Base-by-base conservation (phyloP, 768 basidiomycete genomes). In the Calocybe gangraenosa region DNA sequence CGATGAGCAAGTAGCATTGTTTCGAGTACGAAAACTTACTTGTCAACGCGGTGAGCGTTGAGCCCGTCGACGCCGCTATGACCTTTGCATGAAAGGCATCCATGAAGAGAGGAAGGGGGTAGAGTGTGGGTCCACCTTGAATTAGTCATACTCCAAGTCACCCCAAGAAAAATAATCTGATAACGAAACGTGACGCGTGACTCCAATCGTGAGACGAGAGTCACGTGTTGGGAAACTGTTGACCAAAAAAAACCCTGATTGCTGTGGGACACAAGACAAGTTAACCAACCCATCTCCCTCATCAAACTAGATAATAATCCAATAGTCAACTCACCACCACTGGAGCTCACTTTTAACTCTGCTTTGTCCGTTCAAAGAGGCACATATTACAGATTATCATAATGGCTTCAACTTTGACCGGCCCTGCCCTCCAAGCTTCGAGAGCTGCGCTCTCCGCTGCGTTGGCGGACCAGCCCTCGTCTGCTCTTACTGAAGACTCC, bases 11-110 rank as follows among this genome's bases (percentile, higher is more conserved):
- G n/a, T 13, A 5, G 5, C 25, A 28, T 6, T 28, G 11, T 28
- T 28, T 28, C 5, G 5, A 28, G 11, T 11, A 28, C 5, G 11
- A 17, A 23, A 28, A 22, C 23, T 10, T 59, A 88, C 90, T 92
- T 6, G 90, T 90, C 30, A 92, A 65, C 3, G 87, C 87, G 10
- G 90, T 92, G 66, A 92, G 58, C 22, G 83, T 81, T 11, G 90
- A 84, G 40, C 90, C 90, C 35, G 80, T 77, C 28, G 86, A 81
- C 1, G 87, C 90, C 17, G 87, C 90, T 56, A 84, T 69, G 58
- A 89, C 71, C 64, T 91, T 91, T 55, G 90, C 89, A 47, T 81
- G 70, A 61, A 87, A 81, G 42, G 80, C 75, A 53, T 87, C 81
- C 87, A 89, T 86, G 64, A 36, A 51, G n/a, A n/a, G n/a, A n/a